These are phyloP conservation scores for Russula emetica DNA, from an alignment of 768 basidiomycete genomes.

Conservation along the genomic window DNA sequence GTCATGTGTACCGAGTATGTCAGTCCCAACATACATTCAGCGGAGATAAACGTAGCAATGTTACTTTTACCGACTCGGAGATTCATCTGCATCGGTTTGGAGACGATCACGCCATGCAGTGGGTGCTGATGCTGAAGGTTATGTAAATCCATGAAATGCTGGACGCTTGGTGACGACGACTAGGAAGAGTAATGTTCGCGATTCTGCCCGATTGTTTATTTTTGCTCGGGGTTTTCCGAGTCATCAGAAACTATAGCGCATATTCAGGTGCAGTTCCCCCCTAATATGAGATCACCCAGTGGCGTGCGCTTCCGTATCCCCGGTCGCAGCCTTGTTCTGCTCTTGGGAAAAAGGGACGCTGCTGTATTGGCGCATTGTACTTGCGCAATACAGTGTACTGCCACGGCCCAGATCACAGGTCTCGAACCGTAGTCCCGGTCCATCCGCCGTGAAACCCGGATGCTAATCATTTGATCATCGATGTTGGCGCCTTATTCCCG, in stretches of 20 bases:
- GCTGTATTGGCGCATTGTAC: background rate
- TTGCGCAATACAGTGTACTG: background rate
- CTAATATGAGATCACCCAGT: background rate
- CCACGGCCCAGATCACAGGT: background rate
- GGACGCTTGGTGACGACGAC: no score
- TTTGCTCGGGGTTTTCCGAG: background rate
- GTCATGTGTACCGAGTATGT: no score
- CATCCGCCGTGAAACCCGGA: conserved; percentile 10
- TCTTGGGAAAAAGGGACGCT: background rate
- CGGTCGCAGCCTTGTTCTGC: no score
- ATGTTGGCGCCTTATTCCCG: background rate
- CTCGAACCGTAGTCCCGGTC: conserved; percentile 4
- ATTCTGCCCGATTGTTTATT: background rate
- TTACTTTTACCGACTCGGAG: background rate
- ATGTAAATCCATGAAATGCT: background rate
- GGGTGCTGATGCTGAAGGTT: background rate
- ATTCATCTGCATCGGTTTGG: conserved; percentile 9
- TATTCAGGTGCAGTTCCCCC: background rate
- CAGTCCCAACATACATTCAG: background rate
- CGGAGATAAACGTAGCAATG: background rate
- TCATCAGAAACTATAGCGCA: background rate
- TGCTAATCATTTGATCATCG: background rate
- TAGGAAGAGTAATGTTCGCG: no score
- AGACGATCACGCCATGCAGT: background rate
- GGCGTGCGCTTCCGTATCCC: background rate